These are phyloP conservation scores for Penicillium digitatum DNA, from an alignment of 2,329 filamentous ascomycete genomes.

Conservation along the genomic window DNA sequence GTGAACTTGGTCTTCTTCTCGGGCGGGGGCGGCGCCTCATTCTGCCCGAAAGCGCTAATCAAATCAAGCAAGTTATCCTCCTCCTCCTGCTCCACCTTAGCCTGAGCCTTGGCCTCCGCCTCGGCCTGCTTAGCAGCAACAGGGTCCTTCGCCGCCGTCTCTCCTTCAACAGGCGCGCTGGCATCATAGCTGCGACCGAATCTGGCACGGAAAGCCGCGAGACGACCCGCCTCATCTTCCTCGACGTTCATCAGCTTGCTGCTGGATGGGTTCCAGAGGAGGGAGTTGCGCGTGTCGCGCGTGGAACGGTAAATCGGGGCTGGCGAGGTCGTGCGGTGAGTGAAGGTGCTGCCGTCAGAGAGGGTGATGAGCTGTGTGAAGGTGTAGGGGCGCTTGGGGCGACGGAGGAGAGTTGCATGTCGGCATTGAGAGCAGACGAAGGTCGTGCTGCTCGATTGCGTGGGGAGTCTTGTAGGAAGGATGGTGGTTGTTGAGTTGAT, in stretches of 20 bases:
- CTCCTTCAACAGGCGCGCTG: slow-evolving; percentile 28
- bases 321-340: slow-evolving; percentile 49
- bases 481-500: slow-evolving; percentile 33
- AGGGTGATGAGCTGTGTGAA: slow-evolving; percentile 97
- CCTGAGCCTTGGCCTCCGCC: slow-evolving; percentile 47
- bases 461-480: slow-evolving; percentile 31
- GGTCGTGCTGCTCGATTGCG: slow-evolving; percentile 34
- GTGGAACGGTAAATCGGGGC: slow-evolving; percentile 57
- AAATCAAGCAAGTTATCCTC: slow-evolving; percentile 57
- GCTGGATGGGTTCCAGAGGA: slow-evolving; percentile 84
- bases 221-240: slow-evolving; percentile 86
- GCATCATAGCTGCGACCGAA: slow-evolving; percentile 84
- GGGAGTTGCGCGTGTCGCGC: slow-evolving; percentile 85
- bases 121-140: slow-evolving; percentile 29
- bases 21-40: slow-evolving; percentile 27
- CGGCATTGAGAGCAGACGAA: slow-evolving; percentile 61
- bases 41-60: slow-evolving; percentile 50
- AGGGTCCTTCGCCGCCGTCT: slow-evolving; percentile 11
- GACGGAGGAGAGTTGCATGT: slow-evolving; percentile 77
- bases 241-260: slow-evolving; percentile 81
- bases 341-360: slow-evolving; percentile 79
- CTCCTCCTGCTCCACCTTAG: slow-evolving; percentile 44
- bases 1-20: slow-evolving; percentile 18
- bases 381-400: slow-evolving; percentile 87
- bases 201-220: slow-evolving; percentile 77